A percentile compares a stretch with the other conserved stretches of the same genome.
phyloP scores from a whole-genome alignment of 2,329 filamentous ascomycete species.

The Ceratocystis variospora region DNA sequence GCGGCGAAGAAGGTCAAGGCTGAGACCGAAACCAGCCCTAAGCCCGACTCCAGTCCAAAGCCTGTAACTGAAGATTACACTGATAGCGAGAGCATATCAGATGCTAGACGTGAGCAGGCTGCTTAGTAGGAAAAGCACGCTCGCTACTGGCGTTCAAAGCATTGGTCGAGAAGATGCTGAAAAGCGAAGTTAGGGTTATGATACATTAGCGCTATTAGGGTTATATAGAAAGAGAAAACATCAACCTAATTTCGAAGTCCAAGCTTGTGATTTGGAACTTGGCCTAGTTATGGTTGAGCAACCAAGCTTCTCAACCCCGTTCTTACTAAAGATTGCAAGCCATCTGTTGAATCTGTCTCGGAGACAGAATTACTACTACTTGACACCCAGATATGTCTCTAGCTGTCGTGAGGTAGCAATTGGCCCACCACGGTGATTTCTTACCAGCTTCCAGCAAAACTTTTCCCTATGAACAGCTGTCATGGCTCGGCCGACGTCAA shows the following conservation, averaged over 20 bases:
- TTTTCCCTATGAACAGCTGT: background rate
- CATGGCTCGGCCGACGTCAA: conserved; percentile 1
- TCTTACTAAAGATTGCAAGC: background rate
- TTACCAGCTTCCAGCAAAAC: background rate
- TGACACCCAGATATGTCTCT: background rate
- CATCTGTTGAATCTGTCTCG: background rate
- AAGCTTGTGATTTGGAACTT: background rate
- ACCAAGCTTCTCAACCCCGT: background rate
- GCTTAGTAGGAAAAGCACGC: background rate
- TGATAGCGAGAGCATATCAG: background rate
- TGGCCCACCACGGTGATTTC: background rate
- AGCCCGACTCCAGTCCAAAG: background rate
- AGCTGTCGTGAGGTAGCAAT: background rate
- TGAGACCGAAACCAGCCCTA: background rate
- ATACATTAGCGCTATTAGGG: background rate
- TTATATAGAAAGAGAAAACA: background rate
- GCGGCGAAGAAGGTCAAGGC: conserved; percentile 33
- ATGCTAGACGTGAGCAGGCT: background rate
- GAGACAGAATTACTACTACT: too few species aligned
- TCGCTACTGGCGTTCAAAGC: too few species aligned
- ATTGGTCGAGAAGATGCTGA: too few species aligned
- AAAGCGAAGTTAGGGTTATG: too few species aligned
- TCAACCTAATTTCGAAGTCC: background rate
- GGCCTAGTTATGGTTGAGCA: background rate
- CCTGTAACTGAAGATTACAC: background rate